Conservation (phyloP, 1,139 yeast genomes). For the Yamadazyma oceani region DNA sequence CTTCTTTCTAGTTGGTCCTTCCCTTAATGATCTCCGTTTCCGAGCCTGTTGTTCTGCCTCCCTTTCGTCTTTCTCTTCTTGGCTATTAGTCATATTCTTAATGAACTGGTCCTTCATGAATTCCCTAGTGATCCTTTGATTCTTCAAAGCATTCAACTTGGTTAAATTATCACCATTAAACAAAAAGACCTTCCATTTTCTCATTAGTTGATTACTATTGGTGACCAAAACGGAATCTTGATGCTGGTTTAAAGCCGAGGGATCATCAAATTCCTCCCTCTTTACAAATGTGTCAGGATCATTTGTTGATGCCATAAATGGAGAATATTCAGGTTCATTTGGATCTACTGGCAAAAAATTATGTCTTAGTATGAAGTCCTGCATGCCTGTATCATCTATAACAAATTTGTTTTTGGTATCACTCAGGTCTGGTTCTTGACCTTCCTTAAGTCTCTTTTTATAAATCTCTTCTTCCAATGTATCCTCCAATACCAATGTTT, state of each 20-base stretch:
- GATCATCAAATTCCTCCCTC: conserved; percentile 15
- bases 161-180: conserved; percentile 45
- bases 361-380: conserved; percentile 52
- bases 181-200: conserved; percentile 45
- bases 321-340: conserved; percentile 29
- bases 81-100: conserved; percentile 19
- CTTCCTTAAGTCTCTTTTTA: conserved; percentile 28
- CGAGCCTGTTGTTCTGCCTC: too few species aligned
- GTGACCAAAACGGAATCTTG: conserved; percentile 11
- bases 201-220: conserved; percentile 5
- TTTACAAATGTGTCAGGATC: conserved; percentile 2
- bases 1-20: conserved; percentile 18
- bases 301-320: conserved; percentile 22
- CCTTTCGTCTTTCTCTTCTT: too few species aligned
- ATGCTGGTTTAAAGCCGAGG: conserved; percentile 27
- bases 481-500: conserved; percentile 58
- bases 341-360: conserved; percentile 38
- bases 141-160: conserved; percentile 30
- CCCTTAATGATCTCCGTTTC: conserved; percentile 2
- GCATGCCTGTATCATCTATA: conserved; percentile 59
- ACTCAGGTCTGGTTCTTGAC: conserved; percentile 18
- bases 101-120: conserved; percentile 25
- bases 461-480: conserved; percentile 71
- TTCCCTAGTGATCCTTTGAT: conserved; percentile 22
- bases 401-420: conserved; percentile 30